These are phyloP conservation scores for Lobosporangium transversale DNA, from an alignment of 192 early-diverging fungal genomes.

Conservation along the genomic window DNA sequence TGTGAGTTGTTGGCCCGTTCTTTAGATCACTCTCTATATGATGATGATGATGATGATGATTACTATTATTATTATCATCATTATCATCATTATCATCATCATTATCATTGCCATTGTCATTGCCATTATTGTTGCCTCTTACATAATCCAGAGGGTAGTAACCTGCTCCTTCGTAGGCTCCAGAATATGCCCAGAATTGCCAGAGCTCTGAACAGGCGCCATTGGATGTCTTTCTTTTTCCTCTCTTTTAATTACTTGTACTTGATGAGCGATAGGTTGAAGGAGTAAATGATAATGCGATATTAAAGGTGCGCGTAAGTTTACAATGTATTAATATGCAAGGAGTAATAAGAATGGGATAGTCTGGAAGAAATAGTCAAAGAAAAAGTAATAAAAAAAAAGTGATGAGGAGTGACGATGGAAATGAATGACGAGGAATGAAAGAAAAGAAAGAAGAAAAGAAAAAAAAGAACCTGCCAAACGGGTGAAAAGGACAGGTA, in stretches of 20 bases:
- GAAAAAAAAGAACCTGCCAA: conserved; percentile 6
- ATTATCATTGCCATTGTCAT: not conserved
- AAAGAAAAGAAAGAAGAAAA: not conserved
- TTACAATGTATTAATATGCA: not conserved
- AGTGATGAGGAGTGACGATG: not conserved
- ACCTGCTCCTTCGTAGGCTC: conserved; percentile 40
- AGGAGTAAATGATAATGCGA: not conserved
- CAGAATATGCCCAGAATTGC: conserved; percentile 16
- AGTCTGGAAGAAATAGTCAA: not conserved
- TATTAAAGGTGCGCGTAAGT: not conserved
- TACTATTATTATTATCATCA: not conserved
- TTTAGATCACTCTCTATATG: too few relatives aligned
- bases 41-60: not conserved
- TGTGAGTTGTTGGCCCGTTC: too few relatives aligned
- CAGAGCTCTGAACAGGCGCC: conserved; percentile 28
- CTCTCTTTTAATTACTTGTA: too few relatives aligned
- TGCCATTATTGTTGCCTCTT: conserved; percentile 6
- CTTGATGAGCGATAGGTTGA: not conserved
- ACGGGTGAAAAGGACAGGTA: not conserved
- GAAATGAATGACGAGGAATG: not conserved
- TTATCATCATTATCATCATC: not conserved
- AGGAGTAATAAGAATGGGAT: not conserved
- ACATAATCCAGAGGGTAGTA: conserved; percentile 49
- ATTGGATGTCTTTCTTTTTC: too few relatives aligned
- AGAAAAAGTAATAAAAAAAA: not conserved